These are phyloP conservation scores for Ogataea paraovalis DNA, from an alignment of 805 yeast species.

Conservation along the genomic window DNA sequence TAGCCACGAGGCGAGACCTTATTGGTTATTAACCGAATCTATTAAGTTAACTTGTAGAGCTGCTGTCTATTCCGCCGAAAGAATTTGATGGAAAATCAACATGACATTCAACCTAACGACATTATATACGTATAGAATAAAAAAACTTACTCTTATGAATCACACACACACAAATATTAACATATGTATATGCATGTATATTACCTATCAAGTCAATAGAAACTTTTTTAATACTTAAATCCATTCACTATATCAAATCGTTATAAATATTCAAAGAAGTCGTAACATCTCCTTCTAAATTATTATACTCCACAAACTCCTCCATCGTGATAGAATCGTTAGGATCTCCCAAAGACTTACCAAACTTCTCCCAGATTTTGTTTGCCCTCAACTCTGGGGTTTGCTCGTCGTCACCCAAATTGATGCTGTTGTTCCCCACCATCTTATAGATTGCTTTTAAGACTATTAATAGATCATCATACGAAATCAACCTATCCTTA, in stretches of 20 bases:
- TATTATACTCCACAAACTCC: conserved; percentile 80
- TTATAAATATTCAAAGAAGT: conserved; percentile 62
- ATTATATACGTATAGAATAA: neutral
- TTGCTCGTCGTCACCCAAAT: conserved; percentile 79
- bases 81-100: conserved; percentile 40
- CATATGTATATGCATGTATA: neutral
- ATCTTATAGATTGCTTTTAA: conserved; percentile 84
- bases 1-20: conserved; percentile 90
- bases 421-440: conserved; percentile 88
- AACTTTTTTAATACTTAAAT: neutral
- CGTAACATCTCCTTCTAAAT: conserved; percentile 70
- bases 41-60: conserved; percentile 77
- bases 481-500: conserved; percentile 70
- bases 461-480: conserved; percentile 74
- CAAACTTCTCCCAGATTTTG: conserved; percentile 57
- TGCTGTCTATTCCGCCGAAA: conserved; percentile 92
- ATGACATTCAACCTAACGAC: neutral
- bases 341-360: conserved; percentile 57
- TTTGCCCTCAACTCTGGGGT: conserved; percentile 87
- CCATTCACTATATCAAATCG: conserved; percentile 22
- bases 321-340: conserved; percentile 70
- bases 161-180: neutral
- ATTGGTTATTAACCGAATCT: conserved; percentile 80
- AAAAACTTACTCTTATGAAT: neutral
- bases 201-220: neutral